phyloP scores from a whole-genome alignment of 2,329 filamentous ascomycete species.

The Aciculosporium take region DNA sequence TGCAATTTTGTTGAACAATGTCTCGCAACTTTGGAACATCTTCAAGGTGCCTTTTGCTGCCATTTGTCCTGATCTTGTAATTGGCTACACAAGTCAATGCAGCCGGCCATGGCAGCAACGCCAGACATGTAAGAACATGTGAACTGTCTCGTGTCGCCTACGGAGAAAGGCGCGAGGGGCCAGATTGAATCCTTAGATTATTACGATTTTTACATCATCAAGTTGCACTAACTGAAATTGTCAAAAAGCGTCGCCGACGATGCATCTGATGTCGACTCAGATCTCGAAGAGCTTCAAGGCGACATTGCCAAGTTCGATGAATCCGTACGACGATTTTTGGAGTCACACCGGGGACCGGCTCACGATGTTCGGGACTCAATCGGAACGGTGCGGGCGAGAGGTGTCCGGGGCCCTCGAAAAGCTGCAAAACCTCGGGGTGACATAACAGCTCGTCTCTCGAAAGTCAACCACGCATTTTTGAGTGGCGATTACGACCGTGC shows the following conservation, averaged over 20 bases:
- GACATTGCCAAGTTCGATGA: constrained; percentile 30
- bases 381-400: constrained; percentile 13
- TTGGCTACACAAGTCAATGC: neutral
- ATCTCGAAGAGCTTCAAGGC: constrained; percentile 28
- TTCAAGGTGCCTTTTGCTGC: neutral
- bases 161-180: neutral
- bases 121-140: constrained; percentile 1
- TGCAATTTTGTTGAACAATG: too few relatives aligned
- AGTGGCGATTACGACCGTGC: constrained; percentile 46
- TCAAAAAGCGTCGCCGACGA: constrained; percentile 11
- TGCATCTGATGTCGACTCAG: constrained; percentile 28
- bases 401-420: constrained; percentile 36
- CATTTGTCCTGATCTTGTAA: neutral
- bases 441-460: constrained; percentile 52
- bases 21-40: neutral
- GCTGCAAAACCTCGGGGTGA: constrained; percentile 55
- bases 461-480: constrained; percentile 55
- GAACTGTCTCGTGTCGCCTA: neutral
- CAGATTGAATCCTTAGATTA: neutral
- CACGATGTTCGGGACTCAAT: constrained; percentile 9
- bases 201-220: neutral
- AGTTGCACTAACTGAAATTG: constrained; percentile 2
- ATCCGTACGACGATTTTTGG: constrained; percentile 27
- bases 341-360: constrained; percentile 19
- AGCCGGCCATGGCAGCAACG: neutral